Evolutionary conservation across 768 basidiomycete species (phyloP).

Genomic region (Galerina marginata): DNA sequence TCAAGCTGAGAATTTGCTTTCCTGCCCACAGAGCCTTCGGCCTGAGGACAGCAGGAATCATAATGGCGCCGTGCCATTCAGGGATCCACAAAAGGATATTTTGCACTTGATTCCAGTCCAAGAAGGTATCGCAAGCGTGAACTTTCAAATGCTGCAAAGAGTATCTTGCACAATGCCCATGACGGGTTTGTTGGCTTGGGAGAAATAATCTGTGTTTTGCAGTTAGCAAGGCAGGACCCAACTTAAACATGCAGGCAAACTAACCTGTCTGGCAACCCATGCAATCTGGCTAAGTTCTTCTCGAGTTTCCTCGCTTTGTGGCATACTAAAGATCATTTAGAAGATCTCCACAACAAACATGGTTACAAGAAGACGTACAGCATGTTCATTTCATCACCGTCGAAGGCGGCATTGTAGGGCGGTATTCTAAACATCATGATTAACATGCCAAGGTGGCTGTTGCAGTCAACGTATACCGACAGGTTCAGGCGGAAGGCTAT

Average conservation of each 20-base stretch:
- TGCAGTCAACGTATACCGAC: constrained; percentile 77
- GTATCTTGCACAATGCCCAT: constrained; percentile 99
- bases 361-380: constrained; percentile 70
- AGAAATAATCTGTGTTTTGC: constrained; percentile 81
- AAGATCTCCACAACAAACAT: not conserved
- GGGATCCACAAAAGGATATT: constrained; percentile 98
- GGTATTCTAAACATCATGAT: constrained; percentile 67
- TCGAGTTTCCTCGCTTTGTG: too few relatives aligned
- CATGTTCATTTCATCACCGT: constrained; percentile 99
- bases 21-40: constrained; percentile 99
- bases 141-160: constrained; percentile 94
- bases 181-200: constrained; percentile 99
- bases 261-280: too few relatives aligned
- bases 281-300: too few relatives aligned
- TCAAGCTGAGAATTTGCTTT: constrained; percentile 92
- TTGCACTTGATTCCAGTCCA: constrained; percentile 95
- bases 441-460: constrained; percentile 29
- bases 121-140: constrained; percentile 95
- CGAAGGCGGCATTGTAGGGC: constrained; percentile 99
- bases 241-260: constrained; percentile 60
- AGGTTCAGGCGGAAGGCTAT: constrained; percentile 96
- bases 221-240: not conserved
- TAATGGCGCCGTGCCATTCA: constrained; percentile 94
- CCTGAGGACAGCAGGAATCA: constrained; percentile 92
- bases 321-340: constrained; percentile 55